A percentile compares a stretch with the other conserved stretches of the same genome.
Conservation (phyloP, 495 filamentous ascomycete species). For the Cryomyces minteri region DNA sequence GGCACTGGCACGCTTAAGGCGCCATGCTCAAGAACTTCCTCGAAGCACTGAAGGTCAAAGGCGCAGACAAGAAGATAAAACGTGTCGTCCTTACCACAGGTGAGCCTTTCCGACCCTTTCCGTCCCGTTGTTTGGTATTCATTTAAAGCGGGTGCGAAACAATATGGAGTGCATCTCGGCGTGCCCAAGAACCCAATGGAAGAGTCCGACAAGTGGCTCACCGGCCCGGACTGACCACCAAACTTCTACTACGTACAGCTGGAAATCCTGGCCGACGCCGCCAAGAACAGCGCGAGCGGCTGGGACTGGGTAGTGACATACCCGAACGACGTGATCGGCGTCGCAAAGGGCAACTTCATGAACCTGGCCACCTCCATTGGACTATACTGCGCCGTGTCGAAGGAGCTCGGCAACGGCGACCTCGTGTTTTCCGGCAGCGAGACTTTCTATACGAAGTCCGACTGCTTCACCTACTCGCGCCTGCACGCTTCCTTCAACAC, state of each 20-base stretch:
- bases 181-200: constrained; percentile 24
- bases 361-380: constrained; percentile 31
- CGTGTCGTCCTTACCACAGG: constrained; percentile 30
- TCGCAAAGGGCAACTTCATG: constrained; percentile 35
- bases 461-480: constrained; percentile 30
- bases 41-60: constrained; percentile 26
- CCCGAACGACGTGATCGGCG: constrained; percentile 34
- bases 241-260: constrained; percentile 18
- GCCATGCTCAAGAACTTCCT: constrained; percentile 33
- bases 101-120: too few species aligned
- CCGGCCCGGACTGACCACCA: constrained; percentile 7
- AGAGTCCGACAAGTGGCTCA: constrained; percentile 27
- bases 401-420: constrained; percentile 26
- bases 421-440: constrained; percentile 30
- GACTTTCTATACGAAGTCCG: constrained; percentile 29
- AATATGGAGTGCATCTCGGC: constrained; percentile 39
- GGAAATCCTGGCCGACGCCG: constrained; percentile 5
- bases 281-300: constrained; percentile 1
- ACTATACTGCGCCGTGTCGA: constrained; percentile 30
- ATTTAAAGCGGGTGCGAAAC: constrained; percentile 23
- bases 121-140: not conserved
- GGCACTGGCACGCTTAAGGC: constrained; percentile 4
- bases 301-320: constrained; percentile 29
- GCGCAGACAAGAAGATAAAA: constrained; percentile 24
- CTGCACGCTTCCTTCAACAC: constrained; percentile 33